Conservation (phyloP, 1,139 yeast species). For the Kurtzmaniella quercitrusa region DNA sequence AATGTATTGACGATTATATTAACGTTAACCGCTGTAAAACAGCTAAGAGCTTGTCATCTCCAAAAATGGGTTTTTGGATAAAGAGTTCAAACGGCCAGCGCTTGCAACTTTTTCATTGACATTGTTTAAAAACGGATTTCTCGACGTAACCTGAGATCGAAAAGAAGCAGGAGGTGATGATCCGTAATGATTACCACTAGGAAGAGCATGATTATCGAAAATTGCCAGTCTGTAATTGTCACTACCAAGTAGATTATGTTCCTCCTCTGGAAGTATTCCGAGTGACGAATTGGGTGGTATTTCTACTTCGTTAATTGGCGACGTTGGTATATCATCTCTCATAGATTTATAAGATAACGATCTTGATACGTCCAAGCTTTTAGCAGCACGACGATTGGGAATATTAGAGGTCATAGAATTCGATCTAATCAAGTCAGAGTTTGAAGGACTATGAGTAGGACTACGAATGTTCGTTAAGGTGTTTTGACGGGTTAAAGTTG, state of each 20-base stretch:
- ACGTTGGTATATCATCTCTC: constrained; percentile 2
- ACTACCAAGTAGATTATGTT: not conserved
- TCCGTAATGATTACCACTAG: not conserved
- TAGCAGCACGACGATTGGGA: constrained; percentile 9
- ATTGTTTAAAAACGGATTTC: not conserved
- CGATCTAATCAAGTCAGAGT: not conserved
- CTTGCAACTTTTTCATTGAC: not conserved
- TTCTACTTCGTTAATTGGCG: constrained; percentile 2
- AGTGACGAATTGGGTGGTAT: not conserved
- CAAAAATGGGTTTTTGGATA: constrained; percentile 6
- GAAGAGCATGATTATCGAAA: not conserved
- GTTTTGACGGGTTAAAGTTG: not conserved
- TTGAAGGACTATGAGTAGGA: not conserved
- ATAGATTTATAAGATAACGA: constrained; percentile 4
- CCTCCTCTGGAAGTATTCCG: not conserved
- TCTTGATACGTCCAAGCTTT: constrained; percentile 15
- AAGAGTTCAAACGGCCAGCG: not conserved
- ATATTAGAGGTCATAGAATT: not conserved
- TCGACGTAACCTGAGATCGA: not conserved
- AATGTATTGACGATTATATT: not conserved
- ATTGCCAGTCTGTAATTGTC: not conserved
- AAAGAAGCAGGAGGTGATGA: not conserved
- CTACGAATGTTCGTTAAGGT: not conserved
- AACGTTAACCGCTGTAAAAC: not conserved
- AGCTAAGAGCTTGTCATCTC: constrained; percentile 8